Conservation (phyloP, 345 rosid species). For the Garcia nutans region DNA sequence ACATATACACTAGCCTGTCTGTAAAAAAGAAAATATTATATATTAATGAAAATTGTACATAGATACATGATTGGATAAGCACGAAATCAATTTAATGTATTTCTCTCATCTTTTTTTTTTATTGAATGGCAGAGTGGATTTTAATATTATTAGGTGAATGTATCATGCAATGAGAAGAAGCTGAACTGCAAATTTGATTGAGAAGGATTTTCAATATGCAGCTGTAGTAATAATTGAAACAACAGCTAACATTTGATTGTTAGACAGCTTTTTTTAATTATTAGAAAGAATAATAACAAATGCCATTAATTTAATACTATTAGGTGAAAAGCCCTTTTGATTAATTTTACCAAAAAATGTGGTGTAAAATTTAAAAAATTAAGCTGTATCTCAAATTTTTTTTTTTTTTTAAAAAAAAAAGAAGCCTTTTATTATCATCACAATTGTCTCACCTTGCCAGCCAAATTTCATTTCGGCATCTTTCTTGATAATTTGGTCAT, state of each 20-base stretch:
- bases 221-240: not conserved
- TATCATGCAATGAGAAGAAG: not conserved
- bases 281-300: not conserved
- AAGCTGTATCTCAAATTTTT: too few relatives aligned
- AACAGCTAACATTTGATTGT: not conserved
- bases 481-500: too few relatives aligned
- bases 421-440: not conserved
- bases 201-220: not conserved
- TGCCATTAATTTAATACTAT: not conserved
- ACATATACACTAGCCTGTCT: too few relatives aligned
- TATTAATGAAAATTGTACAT: too few relatives aligned
- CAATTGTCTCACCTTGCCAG: not conserved
- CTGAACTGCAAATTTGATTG: not conserved
- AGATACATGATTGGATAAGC: too few relatives aligned
- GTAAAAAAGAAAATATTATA: too few relatives aligned
- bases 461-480: not conserved
- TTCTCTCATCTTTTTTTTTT: too few relatives aligned
- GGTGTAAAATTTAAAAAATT: not conserved
- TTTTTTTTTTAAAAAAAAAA: too few relatives aligned
- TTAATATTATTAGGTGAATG: too few relatives aligned
- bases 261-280: not conserved
- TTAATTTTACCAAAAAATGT: not conserved
- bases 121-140: too few relatives aligned
- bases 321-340: not conserved
- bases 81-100: too few relatives aligned